Evolutionary conservation across 495 filamentous ascomycete species (phyloP).

Genomic region (Podospora pseudoanserina): DNA sequence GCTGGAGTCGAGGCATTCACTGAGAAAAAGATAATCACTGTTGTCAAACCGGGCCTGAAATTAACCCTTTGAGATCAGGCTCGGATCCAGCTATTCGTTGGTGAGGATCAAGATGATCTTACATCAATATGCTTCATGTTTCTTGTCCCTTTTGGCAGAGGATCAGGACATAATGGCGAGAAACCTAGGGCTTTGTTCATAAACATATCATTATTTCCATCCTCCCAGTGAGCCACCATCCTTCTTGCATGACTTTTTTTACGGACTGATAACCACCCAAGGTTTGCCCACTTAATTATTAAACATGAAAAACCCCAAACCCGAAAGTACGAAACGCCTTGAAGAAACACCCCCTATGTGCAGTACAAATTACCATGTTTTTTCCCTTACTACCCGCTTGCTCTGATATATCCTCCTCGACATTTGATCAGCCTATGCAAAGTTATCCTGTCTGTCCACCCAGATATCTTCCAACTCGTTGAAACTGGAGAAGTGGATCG

Average conservation of each 20-base stretch:
- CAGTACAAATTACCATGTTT: neutral
- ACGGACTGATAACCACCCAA: neutral
- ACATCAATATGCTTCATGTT: neutral
- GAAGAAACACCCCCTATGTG: neutral
- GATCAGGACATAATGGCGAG: neutral
- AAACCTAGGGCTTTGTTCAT: neutral
- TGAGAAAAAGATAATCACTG: constrained; percentile 33
- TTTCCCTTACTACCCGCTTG: neutral
- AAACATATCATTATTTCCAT: neutral
- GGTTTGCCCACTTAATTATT: neutral
- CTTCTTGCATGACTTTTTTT: neutral
- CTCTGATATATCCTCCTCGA: neutral
- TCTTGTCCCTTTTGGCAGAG: neutral
- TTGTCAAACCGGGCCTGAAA: constrained; percentile 27
- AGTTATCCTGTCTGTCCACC: constrained; percentile 83
- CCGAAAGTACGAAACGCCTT: neutral
- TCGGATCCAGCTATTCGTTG: neutral
- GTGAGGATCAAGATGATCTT: neutral
- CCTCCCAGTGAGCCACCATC: neutral
- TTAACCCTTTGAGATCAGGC: constrained; percentile 20
- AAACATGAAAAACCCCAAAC: neutral
- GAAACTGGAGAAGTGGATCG: constrained; percentile 92
- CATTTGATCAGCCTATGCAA: constrained; percentile 53
- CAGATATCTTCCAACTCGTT: constrained; percentile 87
- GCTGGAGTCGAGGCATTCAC: constrained; percentile 33